A percentile compares a stretch with the other conserved stretches of the same genome.
Conservation (phyloP, 2,329 filamentous ascomycete species). For the Paraconiothyrium brasiliense region DNA sequence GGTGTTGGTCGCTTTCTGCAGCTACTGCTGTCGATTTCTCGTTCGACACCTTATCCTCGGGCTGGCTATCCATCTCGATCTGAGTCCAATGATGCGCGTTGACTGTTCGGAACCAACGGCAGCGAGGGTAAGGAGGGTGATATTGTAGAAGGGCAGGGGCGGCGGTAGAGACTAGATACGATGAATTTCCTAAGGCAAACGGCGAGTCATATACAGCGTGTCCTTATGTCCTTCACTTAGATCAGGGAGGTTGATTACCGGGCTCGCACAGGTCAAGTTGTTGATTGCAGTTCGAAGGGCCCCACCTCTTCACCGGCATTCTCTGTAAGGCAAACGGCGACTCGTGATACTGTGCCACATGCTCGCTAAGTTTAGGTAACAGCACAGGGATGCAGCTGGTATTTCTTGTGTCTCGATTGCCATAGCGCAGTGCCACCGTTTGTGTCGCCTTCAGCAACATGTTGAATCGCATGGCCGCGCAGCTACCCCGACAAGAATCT, state of each 20-base stretch:
- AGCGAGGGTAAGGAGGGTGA: neutral
- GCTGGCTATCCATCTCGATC: neutral
- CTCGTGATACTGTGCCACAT: neutral
- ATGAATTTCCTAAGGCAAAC: neutral
- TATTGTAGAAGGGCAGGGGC: neutral
- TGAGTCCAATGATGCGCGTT: neutral
- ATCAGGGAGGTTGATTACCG: neutral
- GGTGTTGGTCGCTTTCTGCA: slow-evolving; percentile 7
- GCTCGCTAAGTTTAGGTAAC: neutral
- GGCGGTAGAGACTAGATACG: neutral
- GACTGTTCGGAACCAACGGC: neutral
- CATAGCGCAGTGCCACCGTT: slow-evolving; percentile 4
- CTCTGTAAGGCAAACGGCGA: neutral
- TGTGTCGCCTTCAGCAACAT: slow-evolving; percentile 1
- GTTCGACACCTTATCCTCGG: neutral
- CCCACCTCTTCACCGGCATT: neutral
- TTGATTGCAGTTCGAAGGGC: neutral
- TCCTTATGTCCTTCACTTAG: neutral
- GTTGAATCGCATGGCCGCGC: neutral
- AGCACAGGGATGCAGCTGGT: neutral
- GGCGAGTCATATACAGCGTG: neutral
- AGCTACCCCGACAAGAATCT: too few relatives aligned
- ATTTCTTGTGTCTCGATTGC: neutral
- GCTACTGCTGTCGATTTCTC: slow-evolving; percentile 9
- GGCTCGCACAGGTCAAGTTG: neutral